These are phyloP conservation scores for Conringia planisiliqua DNA, from an alignment of 345 rosid genomes.

Conservation along the genomic window DNA sequence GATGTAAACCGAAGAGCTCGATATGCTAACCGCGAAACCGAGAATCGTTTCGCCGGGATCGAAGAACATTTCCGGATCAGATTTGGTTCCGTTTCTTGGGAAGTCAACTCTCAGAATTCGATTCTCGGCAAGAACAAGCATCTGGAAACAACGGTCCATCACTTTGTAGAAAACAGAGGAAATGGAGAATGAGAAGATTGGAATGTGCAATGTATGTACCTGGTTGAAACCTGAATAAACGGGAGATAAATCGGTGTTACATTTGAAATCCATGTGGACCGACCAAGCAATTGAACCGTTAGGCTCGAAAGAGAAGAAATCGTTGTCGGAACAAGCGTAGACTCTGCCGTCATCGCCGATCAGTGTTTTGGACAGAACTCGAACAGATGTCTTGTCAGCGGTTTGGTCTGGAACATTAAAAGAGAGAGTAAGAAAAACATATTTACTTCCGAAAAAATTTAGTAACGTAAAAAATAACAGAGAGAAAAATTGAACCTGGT, in stretches of 20 bases:
- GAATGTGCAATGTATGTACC: conserved; percentile 31
- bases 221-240: conserved; percentile 57
- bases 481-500: not conserved
- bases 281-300: conserved; percentile 85
- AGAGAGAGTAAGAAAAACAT: not conserved
- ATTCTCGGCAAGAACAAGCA: conserved; percentile 71
- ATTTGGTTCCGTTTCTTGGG: conserved; percentile 38
- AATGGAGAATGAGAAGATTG: not conserved
- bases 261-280: conserved; percentile 51
- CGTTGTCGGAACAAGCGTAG: conserved; percentile 60
- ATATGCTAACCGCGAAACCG: conserved; percentile 62
- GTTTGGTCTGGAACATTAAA: conserved; percentile 28
- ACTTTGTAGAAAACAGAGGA: not conserved
- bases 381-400: conserved; percentile 14
- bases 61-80: conserved; percentile 51
- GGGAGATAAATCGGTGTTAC: conserved; percentile 51
- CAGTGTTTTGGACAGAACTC: conserved; percentile 61
- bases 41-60: conserved; percentile 57
- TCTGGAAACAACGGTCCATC: conserved; percentile 38
- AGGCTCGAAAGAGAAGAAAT: conserved; percentile 62
- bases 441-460: not conserved
- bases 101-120: conserved; percentile 53
- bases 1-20: conserved; percentile 58
- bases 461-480: not conserved
- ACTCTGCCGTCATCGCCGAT: conserved; percentile 64